phyloP scores from a whole-genome alignment of 2,329 filamentous ascomycete species.

The Gaeumannomyces tritici region DNA sequence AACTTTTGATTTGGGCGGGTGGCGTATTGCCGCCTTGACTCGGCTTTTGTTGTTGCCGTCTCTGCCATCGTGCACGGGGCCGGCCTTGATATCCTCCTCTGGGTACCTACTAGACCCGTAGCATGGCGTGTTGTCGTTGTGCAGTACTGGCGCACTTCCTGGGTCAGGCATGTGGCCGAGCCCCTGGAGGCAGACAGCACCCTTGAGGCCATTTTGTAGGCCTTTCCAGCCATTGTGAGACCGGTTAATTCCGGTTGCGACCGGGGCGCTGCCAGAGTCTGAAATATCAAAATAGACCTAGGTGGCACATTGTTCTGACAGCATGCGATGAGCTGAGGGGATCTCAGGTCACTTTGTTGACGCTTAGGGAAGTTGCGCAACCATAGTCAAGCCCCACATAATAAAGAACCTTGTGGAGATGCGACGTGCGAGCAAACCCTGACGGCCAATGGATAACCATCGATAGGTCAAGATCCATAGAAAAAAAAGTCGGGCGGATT shows the following conservation, averaged over 20 bases:
- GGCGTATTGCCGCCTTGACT: neutral
- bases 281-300: no score
- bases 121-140: neutral
- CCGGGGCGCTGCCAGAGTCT: no score
- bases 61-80: neutral
- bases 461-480: neutral
- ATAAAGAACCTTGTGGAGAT: neutral
- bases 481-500: neutral
- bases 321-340: neutral
- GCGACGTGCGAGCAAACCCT: neutral
- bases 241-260: no score
- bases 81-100: neutral
- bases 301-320: no score
- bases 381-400: neutral
- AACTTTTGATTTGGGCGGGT: neutral
- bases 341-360: neutral
- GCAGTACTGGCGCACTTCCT: neutral
- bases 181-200: neutral
- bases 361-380: neutral
- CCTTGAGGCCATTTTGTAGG: neutral
- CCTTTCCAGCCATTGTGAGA: neutral
- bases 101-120: neutral
- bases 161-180: neutral
- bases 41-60: neutral
- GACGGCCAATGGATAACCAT: neutral